Evolutionary conservation across 2,329 filamentous ascomycete species (phyloP).

Genomic region (Scedosporium boydii): DNA sequence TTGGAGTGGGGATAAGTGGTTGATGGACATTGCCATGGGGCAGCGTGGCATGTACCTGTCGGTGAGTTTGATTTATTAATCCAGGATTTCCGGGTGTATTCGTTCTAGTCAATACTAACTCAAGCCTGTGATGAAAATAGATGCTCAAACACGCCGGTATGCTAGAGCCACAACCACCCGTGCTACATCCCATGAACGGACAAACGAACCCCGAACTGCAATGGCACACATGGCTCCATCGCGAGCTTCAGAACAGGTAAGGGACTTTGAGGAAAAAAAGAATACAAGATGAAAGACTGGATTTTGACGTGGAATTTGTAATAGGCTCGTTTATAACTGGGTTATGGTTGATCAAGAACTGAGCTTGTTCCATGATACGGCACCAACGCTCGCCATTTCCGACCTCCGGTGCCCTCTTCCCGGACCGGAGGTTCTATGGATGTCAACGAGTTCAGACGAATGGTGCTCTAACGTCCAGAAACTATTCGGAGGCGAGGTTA

Average conservation of each 20-base stretch:
- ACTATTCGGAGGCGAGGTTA: slow-evolving; percentile 40
- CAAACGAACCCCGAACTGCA: slow-evolving; percentile 35
- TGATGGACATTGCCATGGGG: slow-evolving; percentile 69
- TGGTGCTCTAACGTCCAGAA: slow-evolving; percentile 53
- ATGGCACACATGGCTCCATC: slow-evolving; percentile 57
- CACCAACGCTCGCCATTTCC: slow-evolving; percentile 53
- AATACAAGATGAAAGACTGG: not conserved
- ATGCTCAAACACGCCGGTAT: slow-evolving; percentile 64
- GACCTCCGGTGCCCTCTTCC: slow-evolving; percentile 58
- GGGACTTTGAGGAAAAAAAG: slow-evolving; percentile 12
- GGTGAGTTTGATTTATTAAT: slow-evolving; percentile 24
- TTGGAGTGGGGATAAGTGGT: slow-evolving; percentile 70
- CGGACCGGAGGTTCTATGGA: slow-evolving; percentile 51
- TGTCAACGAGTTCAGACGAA: slow-evolving; percentile 44
- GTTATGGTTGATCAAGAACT: slow-evolving; percentile 66
- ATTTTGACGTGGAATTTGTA: not conserved
- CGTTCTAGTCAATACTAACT: not conserved
- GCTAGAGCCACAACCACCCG: slow-evolving; percentile 42
- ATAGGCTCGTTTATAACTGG: slow-evolving; percentile 64
- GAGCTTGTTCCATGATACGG: slow-evolving; percentile 54
- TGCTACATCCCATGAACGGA: slow-evolving; percentile 32
- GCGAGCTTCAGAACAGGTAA: slow-evolving; percentile 54
- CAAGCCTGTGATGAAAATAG: slow-evolving; percentile 18
- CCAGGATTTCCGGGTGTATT: not conserved
- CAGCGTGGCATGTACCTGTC: slow-evolving; percentile 65